Evolutionary conservation across 495 filamentous ascomycete species (phyloP), one percentile per base, ranked within the genome.

Genomic region (Aspergillus egyptiacus): DNA sequence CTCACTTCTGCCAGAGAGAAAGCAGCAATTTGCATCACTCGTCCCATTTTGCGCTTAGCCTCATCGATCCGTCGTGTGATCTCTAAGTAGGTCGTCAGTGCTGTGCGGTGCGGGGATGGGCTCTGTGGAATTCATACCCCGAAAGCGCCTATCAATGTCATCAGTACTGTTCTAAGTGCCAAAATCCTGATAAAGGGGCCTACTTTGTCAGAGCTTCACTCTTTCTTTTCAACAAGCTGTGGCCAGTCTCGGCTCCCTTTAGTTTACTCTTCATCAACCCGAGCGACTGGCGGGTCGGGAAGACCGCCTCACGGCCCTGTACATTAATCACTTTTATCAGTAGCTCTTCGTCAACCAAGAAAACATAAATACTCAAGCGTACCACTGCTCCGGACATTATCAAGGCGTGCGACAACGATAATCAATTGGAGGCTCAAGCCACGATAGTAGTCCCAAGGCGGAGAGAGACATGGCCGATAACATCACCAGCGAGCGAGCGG

Each of bases 31-130:
- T 96, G 91, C 93, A 99, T 97, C 11, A 99, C 94, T 10, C 93
- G 83, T 34, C 93, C 93, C 93, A 99, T 99, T 75, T 99, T 99
- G 54, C 89, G 89, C 71, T 99, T 99, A 22, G 93, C 93, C 67
- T 97, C 91, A 72, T 97, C 93, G 70, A 99, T 97, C 48, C 93
- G 88, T 50, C 84, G 78, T 45, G 93, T 96, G 59, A 99, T 99
- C 62, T 98, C 93, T 87, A 46, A n/a, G 22, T 33, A 28, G 37
- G 35, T 18, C 22, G 52, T 73, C 55, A 70, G 65, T 56, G 30
- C 42, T 28, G 44, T 46, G 43, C 46, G 55, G 46, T 54, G 55
- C 50, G 63, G 59, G 59, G 60, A 42, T 47, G 24, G 55, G 28
- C 34, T 39, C 30, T 38, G 46, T 53, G 30, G 32, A 44, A 19